These are phyloP conservation scores for Arthrinium phaeospermum DNA, from an alignment of 2,329 filamentous ascomycete species.

Conservation along the genomic window DNA sequence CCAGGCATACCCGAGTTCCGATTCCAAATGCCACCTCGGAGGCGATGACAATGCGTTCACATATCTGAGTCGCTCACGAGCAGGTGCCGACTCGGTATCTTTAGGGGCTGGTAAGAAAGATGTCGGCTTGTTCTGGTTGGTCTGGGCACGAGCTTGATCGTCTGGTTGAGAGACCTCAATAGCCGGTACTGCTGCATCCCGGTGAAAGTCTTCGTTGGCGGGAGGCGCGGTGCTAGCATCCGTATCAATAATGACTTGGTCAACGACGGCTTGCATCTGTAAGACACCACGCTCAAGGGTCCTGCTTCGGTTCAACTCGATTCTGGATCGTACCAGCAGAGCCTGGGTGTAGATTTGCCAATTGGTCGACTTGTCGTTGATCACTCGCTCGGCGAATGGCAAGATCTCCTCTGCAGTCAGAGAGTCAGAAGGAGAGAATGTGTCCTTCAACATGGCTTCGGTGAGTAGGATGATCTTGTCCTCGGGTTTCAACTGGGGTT, in stretches of 20 bases:
- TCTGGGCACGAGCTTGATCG: constrained; percentile 26
- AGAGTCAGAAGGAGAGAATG: constrained; percentile 79
- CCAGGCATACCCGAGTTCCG: constrained; percentile 93
- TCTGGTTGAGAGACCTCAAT: constrained; percentile 52
- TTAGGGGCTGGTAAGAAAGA: constrained; percentile 83
- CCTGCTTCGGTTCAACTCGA: constrained; percentile 85
- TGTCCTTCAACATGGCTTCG: constrained; percentile 87
- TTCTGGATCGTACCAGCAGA: constrained; percentile 84
- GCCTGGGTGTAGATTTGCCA: constrained; percentile 99
- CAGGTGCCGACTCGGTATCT: constrained; percentile 77
- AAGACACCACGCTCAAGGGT: constrained; percentile 89
- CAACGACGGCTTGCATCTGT: constrained; percentile 92
- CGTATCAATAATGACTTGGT: constrained; percentile 90
- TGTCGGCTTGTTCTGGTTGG: constrained; percentile 57
- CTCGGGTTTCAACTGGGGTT: constrained; percentile 80
- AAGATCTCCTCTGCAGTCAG: constrained; percentile 92
- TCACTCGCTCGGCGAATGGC: constrained; percentile 86
- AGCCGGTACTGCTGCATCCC: constrained; percentile 44
- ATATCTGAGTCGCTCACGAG: constrained; percentile 78
- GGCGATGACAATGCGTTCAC: constrained; percentile 85
- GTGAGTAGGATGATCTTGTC: constrained; percentile 92
- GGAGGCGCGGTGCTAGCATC: constrained; percentile 37
- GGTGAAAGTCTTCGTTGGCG: constrained; percentile 28
- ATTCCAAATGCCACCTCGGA: constrained; percentile 91
- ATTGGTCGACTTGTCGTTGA: constrained; percentile 88